phyloP scores from a whole-genome alignment of 306 rosid genomes.

The peach (Prunus persica) region DNA sequence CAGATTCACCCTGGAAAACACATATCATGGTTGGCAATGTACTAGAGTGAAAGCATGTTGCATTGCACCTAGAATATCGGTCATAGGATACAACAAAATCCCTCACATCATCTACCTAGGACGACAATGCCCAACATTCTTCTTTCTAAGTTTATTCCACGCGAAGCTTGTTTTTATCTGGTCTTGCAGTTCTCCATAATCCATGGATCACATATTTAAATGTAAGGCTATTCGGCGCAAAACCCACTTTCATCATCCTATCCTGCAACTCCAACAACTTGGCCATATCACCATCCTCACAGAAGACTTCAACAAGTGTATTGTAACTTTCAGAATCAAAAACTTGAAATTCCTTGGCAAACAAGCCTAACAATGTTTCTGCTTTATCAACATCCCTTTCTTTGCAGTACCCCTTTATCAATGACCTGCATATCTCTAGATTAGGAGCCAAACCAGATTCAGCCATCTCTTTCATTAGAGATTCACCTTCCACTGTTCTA shows the following conservation, averaged over 20 bases:
- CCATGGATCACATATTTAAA: slow-evolving; percentile 60
- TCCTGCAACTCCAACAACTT: slow-evolving; percentile 74
- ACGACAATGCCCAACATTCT: slow-evolving; percentile 7
- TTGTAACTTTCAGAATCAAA: slow-evolving; percentile 75
- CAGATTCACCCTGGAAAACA: not conserved
- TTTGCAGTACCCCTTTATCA: slow-evolving; percentile 60
- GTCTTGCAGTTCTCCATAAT: slow-evolving; percentile 45
- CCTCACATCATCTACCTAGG: not conserved
- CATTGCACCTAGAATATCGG: not conserved
- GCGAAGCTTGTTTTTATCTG: slow-evolving; percentile 16
- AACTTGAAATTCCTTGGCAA: slow-evolving; percentile 56
- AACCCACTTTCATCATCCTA: slow-evolving; percentile 61
- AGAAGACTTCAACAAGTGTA: slow-evolving; percentile 42
- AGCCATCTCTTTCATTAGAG: slow-evolving; percentile 62
- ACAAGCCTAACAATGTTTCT: slow-evolving; percentile 51
- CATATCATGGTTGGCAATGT: not conserved
- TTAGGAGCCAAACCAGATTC: slow-evolving; percentile 51
- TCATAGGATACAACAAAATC: not conserved
- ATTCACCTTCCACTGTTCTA: slow-evolving; percentile 56
- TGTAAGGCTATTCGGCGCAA: slow-evolving; percentile 66
- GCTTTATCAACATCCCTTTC: slow-evolving; percentile 55
- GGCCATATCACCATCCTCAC: slow-evolving; percentile 51
- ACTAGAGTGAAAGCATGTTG: not conserved
- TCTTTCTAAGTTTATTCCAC: not conserved
- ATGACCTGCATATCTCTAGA: slow-evolving; percentile 45